phyloP scores from a whole-genome alignment of 2,329 filamentous ascomycete species.

The Aspergillus neotritici region DNA sequence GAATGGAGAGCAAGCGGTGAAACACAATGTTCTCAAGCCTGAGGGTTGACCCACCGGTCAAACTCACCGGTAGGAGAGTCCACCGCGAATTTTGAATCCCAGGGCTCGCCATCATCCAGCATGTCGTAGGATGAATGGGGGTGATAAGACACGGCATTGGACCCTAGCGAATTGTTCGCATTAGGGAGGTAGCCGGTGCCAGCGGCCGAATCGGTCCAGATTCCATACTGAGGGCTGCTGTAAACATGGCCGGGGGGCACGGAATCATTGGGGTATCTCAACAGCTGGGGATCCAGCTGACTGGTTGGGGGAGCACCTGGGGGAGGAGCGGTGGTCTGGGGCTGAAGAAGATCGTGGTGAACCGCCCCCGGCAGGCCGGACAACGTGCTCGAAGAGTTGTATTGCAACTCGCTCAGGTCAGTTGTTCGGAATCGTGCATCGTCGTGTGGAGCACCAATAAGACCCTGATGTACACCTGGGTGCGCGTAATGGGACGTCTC shows the following conservation, averaged over 20 bases:
- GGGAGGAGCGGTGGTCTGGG: constrained; percentile 22
- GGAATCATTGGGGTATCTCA: constrained; percentile 25
- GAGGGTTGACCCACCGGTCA: constrained; percentile 41
- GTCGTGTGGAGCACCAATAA: constrained; percentile 34
- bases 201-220: constrained; percentile 21
- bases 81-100: constrained; percentile 35
- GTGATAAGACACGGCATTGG: constrained; percentile 10
- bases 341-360: constrained; percentile 41
- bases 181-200: constrained; percentile 15
- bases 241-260: constrained; percentile 11
- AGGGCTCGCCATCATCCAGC: constrained; percentile 31
- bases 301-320: constrained; percentile 21
- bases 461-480: constrained; percentile 40
- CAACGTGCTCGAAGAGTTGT: constrained; percentile 30
- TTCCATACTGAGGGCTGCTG: constrained; percentile 13
- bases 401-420: constrained; percentile 24
- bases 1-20: not conserved
- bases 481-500: constrained; percentile 50
- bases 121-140: constrained; percentile 18
- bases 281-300: constrained; percentile 41
- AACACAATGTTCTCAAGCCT: constrained; percentile 15
- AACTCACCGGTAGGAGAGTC: constrained; percentile 41
- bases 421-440: constrained; percentile 42
- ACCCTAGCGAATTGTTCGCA: constrained; percentile 11
- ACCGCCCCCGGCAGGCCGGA: constrained; percentile 40